Base-by-base conservation (phyloP, 1,284 basidiomycete species). In the Melampsora americana region DNA sequence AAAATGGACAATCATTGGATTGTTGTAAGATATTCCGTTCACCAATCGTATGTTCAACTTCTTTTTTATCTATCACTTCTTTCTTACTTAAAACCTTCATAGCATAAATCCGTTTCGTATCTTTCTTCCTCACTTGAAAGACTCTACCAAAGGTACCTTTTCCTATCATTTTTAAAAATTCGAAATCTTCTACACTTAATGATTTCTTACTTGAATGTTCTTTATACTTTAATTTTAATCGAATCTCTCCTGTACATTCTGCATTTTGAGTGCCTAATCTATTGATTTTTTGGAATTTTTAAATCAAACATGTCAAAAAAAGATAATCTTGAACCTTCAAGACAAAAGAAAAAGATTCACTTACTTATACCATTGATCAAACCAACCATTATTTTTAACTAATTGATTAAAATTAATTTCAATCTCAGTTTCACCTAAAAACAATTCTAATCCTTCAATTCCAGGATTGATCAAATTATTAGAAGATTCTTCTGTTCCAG, bases 61-160 rank as follows among this genome's bases (percentile, higher is more conserved):
- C 96, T 85, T 99, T 99, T 87, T 98, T 99, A 64, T 93, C 92
- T 76, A 98, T 90, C 81, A 99, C 99, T 84, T 99, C 96, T 85
- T 93, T 94, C 86, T 99, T 99, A 50, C 92, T 95, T 46, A 99
- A 87, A 66, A 99, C 92, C 83, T 99, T 99, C 95, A 99, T 99
- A 72, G 96, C 96, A 85, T 98, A 99, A 85, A 99, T 99, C 69
- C 96, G 92, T 83, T 93, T 92, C 61, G 96, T 99, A 85, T 99
- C 95, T 83, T 87, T 90, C 85, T 99, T 99, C 78, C 95, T 91
- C 53, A 99, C 95, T 84, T 99, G 96, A 87, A 98, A 99, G 28
- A 99, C 95, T 14, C 82, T 78, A n/a, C 96, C 96, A 83, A 99
- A 99, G 0, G 96, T 99, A 5, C 96, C 96, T 69, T 93, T 90